Conservation (phyloP, 495 filamentous ascomycete genomes). For the Cladorrhinum samala region DNA sequence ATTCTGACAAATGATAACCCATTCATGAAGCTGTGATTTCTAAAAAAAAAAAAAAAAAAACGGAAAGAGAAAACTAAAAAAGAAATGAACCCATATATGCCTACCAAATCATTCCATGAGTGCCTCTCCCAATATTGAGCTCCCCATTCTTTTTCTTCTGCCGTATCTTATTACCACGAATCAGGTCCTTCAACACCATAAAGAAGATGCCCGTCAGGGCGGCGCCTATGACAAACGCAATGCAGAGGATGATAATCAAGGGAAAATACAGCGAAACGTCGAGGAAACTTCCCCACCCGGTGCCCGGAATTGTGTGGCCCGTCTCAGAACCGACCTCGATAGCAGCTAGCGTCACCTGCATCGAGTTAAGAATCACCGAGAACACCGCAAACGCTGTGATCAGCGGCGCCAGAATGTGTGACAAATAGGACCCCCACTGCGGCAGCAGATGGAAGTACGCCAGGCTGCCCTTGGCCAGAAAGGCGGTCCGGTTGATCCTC, state of each 20-base stretch:
- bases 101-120: conserved; percentile 28
- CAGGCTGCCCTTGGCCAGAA: conserved; percentile 15
- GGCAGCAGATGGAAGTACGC: conserved; percentile 31
- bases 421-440: conserved; percentile 29
- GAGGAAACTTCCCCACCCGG: conserved; percentile 16
- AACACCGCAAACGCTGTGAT: conserved; percentile 29
- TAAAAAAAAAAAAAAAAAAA: too few relatives aligned
- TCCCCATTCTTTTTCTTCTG: conserved; percentile 15
- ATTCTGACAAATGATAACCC: too few relatives aligned
- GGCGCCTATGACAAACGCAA: conserved; percentile 13
- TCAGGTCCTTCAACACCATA: conserved; percentile 20
- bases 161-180: conserved; percentile 13
- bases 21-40: too few relatives aligned
- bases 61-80: too few relatives aligned
- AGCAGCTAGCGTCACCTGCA: conserved; percentile 28
- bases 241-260: conserved; percentile 18
- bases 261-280: conserved; percentile 24
- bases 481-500: conserved; percentile 33
- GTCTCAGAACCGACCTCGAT: conserved; percentile 3
- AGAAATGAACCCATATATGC: neutral
- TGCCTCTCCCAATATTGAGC: conserved; percentile 10
- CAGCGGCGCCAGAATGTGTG: conserved; percentile 24
- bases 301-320: neutral
- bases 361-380: conserved; percentile 28
- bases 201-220: conserved; percentile 7